Percentiles rank a stretch among this genome's conserved stretches.
These are phyloP conservation scores for Coemansia sp. DNA, from an alignment of 192 early-diverging fungal species.

Conservation along the genomic window DNA sequence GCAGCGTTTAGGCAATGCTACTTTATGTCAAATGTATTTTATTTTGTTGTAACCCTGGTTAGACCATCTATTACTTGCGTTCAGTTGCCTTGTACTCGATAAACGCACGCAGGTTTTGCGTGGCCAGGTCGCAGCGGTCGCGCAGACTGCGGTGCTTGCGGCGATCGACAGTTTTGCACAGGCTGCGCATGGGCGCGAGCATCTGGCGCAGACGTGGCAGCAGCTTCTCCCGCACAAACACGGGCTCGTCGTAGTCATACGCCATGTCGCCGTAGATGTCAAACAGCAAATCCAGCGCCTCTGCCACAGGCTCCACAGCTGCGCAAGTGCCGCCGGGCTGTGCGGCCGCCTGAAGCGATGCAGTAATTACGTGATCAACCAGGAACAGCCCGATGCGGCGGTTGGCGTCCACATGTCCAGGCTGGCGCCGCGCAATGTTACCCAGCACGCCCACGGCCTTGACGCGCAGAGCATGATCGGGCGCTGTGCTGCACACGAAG, in stretches of 20 bases:
- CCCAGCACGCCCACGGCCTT: slow-evolving; percentile 76
- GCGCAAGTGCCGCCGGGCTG: neutral
- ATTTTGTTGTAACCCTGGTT: neutral
- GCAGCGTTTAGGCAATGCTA: neutral
- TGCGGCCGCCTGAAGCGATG: slow-evolving; percentile 15
- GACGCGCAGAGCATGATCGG: slow-evolving; percentile 49
- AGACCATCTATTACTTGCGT: slow-evolving; percentile 28
- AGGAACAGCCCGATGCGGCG: slow-evolving; percentile 66
- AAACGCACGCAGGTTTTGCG: slow-evolving; percentile 80
- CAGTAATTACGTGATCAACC: slow-evolving; percentile 44
- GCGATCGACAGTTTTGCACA: slow-evolving; percentile 69
- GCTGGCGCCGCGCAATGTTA: slow-evolving; percentile 69
- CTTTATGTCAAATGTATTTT: slow-evolving; percentile 1
- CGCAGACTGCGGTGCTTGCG: slow-evolving; percentile 70
- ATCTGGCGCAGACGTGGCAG: slow-evolving; percentile 59
- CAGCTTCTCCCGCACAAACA: slow-evolving; percentile 74
- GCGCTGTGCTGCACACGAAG: slow-evolving; percentile 27
- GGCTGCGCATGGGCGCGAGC: slow-evolving; percentile 52
- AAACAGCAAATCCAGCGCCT: slow-evolving; percentile 81
- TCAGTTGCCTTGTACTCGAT: slow-evolving; percentile 86
- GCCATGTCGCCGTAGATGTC: slow-evolving; percentile 84
- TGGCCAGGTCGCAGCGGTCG: slow-evolving; percentile 74
- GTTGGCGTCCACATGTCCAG: slow-evolving; percentile 53
- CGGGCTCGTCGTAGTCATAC: slow-evolving; percentile 82
- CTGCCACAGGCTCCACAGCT: slow-evolving; percentile 54